Evolutionary conservation across 139 green algal species (phyloP).

Genomic region (Diplosphaera chodatii): DNA sequence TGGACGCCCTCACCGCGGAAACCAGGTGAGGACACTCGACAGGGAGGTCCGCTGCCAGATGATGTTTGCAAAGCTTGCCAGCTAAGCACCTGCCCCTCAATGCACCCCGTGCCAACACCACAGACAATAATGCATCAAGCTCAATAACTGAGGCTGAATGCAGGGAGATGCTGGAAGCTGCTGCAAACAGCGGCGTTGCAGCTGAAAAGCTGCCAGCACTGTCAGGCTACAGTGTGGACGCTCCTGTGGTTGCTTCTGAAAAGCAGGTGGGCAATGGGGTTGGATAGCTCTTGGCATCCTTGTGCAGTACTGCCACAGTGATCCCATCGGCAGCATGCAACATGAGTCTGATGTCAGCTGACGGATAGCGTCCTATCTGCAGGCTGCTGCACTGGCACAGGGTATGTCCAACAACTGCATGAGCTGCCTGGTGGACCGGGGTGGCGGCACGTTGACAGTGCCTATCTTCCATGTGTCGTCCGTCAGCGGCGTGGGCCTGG

Average conservation of each 20-base stretch:
- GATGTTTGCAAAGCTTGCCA: no score
- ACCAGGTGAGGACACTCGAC: background rate
- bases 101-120: no score
- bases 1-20: background rate
- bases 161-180: conserved; percentile 12
- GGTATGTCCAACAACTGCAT: conserved; percentile 8
- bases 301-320: no score
- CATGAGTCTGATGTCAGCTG: no score
- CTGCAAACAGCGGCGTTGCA: conserved; percentile 1
- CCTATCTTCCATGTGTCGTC: conserved; percentile 61
- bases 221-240: background rate
- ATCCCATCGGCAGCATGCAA: no score
- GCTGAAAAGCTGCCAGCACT: background rate
- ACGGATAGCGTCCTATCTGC: no score
- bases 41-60: no score
- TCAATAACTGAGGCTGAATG: no score
- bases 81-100: no score
- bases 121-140: no score
- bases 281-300: no score
- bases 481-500: conserved; percentile 53
- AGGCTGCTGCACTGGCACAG: conserved; percentile 13
- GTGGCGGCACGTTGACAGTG: conserved; percentile 16
- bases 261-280: conserved; percentile 6
- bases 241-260: conserved; percentile 10
- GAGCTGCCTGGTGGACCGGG: background rate